A percentile compares a stretch with the other conserved stretches of the same genome.
Conservation (phyloP, 1,284 basidiomycete genomes). For the Phlebopus sp. region DNA sequence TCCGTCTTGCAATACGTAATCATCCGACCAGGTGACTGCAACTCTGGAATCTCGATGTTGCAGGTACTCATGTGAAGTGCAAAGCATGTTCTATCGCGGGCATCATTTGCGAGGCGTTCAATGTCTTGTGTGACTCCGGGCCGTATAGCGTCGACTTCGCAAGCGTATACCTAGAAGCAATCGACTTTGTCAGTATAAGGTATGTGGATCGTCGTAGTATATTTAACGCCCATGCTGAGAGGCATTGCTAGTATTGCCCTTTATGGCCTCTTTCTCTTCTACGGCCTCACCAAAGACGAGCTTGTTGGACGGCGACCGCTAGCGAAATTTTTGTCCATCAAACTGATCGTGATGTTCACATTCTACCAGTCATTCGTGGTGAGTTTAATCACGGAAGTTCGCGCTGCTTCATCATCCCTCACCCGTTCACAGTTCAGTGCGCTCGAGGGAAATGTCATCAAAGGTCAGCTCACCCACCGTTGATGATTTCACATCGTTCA, state of each 20-base stretch:
- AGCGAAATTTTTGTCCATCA: slow-evolving; percentile 81
- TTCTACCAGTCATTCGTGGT: slow-evolving; percentile 78
- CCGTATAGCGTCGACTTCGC: slow-evolving; percentile 64
- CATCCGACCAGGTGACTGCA: slow-evolving; percentile 60
- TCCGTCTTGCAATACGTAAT: slow-evolving; percentile 82
- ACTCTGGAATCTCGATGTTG: slow-evolving; percentile 28
- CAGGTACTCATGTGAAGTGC: slow-evolving; percentile 9
- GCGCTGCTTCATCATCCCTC: not conserved
- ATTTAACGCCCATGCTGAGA: slow-evolving; percentile 5
- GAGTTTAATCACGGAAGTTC: slow-evolving; percentile 25
- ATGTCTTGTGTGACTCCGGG: slow-evolving; percentile 64
- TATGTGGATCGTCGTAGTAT: slow-evolving; percentile 28
- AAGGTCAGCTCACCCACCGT: slow-evolving; percentile 38
- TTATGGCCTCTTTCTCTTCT: slow-evolving; percentile 80
- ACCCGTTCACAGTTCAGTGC: slow-evolving; percentile 47
- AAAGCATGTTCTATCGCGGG: slow-evolving; percentile 58
- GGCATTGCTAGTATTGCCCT: slow-evolving; percentile 57
- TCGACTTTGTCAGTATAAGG: slow-evolving; percentile 81
- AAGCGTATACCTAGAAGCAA: slow-evolving; percentile 64
- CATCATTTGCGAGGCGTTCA: slow-evolving; percentile 67
- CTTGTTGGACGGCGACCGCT: slow-evolving; percentile 73
- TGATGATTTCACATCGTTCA: not conserved
- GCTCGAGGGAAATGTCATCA: slow-evolving; percentile 60
- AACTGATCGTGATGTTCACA: slow-evolving; percentile 83
- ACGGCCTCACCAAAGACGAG: slow-evolving; percentile 76